Base-by-base conservation (phyloP, 2,329 filamentous ascomycete genomes). In the Clonostachys sp. region DNA sequence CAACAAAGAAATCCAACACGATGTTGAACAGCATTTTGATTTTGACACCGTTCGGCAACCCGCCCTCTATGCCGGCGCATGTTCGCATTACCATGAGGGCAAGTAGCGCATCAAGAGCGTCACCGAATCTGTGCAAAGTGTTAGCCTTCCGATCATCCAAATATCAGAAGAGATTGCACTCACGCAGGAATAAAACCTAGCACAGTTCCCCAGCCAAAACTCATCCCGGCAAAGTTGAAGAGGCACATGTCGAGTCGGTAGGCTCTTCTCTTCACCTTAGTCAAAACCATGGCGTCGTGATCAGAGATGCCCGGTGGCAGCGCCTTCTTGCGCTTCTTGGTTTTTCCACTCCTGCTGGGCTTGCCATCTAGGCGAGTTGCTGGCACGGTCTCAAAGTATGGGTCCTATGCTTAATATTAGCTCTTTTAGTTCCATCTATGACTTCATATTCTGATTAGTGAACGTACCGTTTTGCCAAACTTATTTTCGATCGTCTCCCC, bases 141-240 rank as follows among this genome's bases (percentile, higher is more conserved):
- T 63, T 50, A 64, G 54, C 35, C 45, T 13, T 33, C 33, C 34
- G 39, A 48, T 40, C 34, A 46, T 41, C 18, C 38, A 14, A 14
- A 30, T 33, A n/a, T 9, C 16, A 12, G 39, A n/a, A 48, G 13
- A 16, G n/a, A 6, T 9, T 9, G 42, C 12, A 78, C 87, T 76
- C 77, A 90, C 80, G 81, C 81, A 56, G 94, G 94, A 47, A 97
- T 67, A 8, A 97, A 62, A 13, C 86, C 94, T 57, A 97, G 89
- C 49, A 96, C 80, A 57, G 86, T 87, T 45, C 88, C 83, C 90
- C 91, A 96, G 47, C 94, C 94, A 61, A 97, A 91, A 49, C 85
- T 81, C 50, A 95, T 78, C 41, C 91, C 90, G 53, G 87, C 81
- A 61, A 89, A 81, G 60, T 81, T 91, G 72, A 92, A 95, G 6